A percentile compares a stretch with the other conserved stretches of the same genome.
phyloP scores from a whole-genome alignment of 2,329 filamentous ascomycete species.

The Rhytidhysteron rufulum region DNA sequence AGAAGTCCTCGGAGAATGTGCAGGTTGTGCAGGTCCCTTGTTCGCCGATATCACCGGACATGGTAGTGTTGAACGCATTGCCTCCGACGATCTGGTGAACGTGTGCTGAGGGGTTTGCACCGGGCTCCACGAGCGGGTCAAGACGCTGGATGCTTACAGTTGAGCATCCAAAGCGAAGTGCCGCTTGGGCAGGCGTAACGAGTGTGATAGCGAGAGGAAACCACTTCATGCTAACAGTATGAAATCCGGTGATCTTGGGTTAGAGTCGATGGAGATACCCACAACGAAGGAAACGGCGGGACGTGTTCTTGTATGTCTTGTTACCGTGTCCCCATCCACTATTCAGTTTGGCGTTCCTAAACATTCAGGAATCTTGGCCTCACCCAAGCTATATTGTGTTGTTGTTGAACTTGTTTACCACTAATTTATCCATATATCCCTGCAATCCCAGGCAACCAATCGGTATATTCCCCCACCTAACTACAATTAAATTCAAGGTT shows the following conservation, averaged over 20 bases:
- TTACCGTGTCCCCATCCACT: not conserved
- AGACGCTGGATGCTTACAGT: constrained; percentile 21
- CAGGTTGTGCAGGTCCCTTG: constrained; percentile 13
- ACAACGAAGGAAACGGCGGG: not conserved
- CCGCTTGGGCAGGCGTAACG: constrained; percentile 14
- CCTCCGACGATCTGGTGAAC: constrained; percentile 19
- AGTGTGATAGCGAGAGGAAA: constrained; percentile 11
- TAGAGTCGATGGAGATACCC: not conserved
- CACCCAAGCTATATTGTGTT: constrained; percentile 1
- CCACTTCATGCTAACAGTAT: constrained; percentile 16
- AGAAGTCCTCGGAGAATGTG: constrained; percentile 16
- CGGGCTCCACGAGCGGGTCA: constrained; percentile 24
- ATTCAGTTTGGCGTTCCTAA: not conserved
- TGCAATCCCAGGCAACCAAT: not conserved
- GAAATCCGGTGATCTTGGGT: constrained; percentile 3
- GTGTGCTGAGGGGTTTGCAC: constrained; percentile 17
- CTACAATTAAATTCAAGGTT: not conserved
- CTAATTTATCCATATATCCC: constrained; percentile 5
- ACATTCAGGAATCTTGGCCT: constrained; percentile 1
- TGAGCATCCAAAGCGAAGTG: constrained; percentile 22
- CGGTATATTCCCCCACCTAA: not conserved
- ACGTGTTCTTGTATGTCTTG: not conserved
- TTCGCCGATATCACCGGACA: constrained; percentile 4
- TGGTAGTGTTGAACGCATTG: constrained; percentile 14
- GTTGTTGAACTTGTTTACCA: constrained; percentile 1